A percentile compares a stretch with the other conserved stretches of the same genome.
These are phyloP conservation scores for Epichloe glyceriae DNA, from an alignment of 2,329 filamentous ascomycete genomes.

Conservation along the genomic window DNA sequence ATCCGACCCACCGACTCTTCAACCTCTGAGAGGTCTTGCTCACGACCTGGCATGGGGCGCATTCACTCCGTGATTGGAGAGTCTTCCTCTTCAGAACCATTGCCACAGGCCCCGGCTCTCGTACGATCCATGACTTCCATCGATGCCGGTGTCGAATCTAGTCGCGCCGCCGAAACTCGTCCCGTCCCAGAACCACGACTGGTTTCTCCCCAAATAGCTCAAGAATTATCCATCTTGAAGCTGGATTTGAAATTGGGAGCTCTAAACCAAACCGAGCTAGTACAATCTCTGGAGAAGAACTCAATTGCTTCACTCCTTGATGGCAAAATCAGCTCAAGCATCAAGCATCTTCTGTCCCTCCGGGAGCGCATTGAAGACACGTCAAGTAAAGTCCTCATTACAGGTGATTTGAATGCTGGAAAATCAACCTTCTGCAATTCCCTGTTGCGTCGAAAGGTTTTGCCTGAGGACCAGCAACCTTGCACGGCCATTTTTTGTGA, in stretches of 20 bases:
- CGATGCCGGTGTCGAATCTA: slow-evolving; percentile 54
- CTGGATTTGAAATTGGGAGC: slow-evolving; percentile 84
- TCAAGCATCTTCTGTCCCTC: slow-evolving; percentile 76
- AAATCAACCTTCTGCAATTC: slow-evolving; percentile 99
- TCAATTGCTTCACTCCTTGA: slow-evolving; percentile 85
- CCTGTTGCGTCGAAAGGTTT: slow-evolving; percentile 76
- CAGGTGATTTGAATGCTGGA: slow-evolving; percentile 89
- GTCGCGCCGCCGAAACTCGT: slow-evolving; percentile 52
- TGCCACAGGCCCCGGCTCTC: slow-evolving; percentile 35
- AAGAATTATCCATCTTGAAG: slow-evolving; percentile 92
- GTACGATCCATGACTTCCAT: slow-evolving; percentile 62
- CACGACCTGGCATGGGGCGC: slow-evolving; percentile 50
- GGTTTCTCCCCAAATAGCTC: slow-evolving; percentile 81
- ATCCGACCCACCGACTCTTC: slow-evolving; percentile 48
- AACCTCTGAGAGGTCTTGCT: slow-evolving; percentile 31
- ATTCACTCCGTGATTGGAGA: slow-evolving; percentile 47
- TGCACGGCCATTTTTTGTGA: slow-evolving; percentile 99
- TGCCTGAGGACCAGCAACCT: slow-evolving; percentile 94
- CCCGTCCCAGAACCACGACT: slow-evolving; percentile 60
- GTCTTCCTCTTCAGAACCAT: slow-evolving; percentile 21
- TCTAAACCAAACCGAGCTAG: slow-evolving; percentile 75
- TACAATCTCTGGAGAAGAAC: slow-evolving; percentile 85
- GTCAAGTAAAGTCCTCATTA: slow-evolving; percentile 90
- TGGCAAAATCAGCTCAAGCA: slow-evolving; percentile 85
- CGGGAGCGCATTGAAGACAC: slow-evolving; percentile 95